Conservation (phyloP, 345 rosid genomes). For the Acer campestre region DNA sequence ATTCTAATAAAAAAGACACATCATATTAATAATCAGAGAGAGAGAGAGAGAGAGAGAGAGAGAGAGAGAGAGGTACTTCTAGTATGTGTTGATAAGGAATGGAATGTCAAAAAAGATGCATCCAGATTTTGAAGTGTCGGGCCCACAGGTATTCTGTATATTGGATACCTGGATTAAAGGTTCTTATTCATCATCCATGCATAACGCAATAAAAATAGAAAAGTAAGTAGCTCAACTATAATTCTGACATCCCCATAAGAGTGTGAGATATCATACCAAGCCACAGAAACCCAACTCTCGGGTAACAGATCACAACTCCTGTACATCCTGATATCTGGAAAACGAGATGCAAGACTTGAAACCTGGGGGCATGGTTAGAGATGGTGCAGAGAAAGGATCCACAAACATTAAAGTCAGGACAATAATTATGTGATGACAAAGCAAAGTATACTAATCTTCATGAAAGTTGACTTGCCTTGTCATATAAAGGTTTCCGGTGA, state of each 20-base stretch:
- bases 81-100: constrained; percentile 56
- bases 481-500: constrained; percentile 57
- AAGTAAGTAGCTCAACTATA: constrained; percentile 12
- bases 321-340: constrained; percentile 62
- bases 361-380: constrained; percentile 43
- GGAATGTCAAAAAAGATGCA: constrained; percentile 83
- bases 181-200: constrained; percentile 15
- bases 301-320: constrained; percentile 79
- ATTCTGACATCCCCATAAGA: background rate
- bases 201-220: constrained; percentile 1
- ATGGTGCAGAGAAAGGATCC: background rate
- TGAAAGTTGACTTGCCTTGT: constrained; percentile 45
- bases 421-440: background rate
- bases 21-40: background rate
- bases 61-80: constrained; percentile 42
- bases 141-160: constrained; percentile 83
- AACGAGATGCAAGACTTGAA: constrained; percentile 48
- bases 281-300: constrained; percentile 83
- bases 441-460: background rate
- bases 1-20: background rate
- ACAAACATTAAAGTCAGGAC: constrained; percentile 15
- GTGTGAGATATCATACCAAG: constrained; percentile 57
- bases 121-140: constrained; percentile 72
- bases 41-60: constrained; percentile 20
- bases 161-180: constrained; percentile 69